Conservation (phyloP, 78 protist species). For the Thecamonas trahens region DNA sequence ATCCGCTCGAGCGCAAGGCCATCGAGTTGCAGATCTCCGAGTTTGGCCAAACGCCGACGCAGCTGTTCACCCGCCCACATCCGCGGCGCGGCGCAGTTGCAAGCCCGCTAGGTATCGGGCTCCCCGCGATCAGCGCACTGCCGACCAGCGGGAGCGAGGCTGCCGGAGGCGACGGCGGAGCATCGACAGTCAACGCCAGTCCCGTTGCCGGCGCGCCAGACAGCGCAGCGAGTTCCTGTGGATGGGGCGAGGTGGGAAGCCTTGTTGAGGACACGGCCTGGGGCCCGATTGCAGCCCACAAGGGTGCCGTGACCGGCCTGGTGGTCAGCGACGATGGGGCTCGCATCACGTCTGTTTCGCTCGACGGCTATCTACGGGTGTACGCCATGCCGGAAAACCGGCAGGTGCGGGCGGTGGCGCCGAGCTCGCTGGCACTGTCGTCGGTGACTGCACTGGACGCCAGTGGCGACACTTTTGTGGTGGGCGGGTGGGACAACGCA, state of each 20-base stretch:
- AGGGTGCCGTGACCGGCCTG: too few species aligned
- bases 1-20: constrained; percentile 47
- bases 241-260: too few species aligned
- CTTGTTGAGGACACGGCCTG: constrained; percentile 49
- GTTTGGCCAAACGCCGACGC: constrained; percentile 98
- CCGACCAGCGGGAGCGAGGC: not conserved
- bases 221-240: too few species aligned
- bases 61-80: constrained; percentile 76
- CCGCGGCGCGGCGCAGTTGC: constrained; percentile 37
- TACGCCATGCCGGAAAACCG: constrained; percentile 28
- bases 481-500: not conserved
- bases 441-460: not conserved
- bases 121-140: too few species aligned
- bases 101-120: not conserved
- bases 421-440: too few species aligned
- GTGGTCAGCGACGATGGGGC: too few species aligned
- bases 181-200: not conserved
- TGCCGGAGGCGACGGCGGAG: too few species aligned
- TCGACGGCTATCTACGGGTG: too few species aligned
- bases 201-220: not conserved
- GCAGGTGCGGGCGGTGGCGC: not conserved
- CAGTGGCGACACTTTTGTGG: not conserved
- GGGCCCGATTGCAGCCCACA: too few species aligned
- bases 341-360: too few species aligned
- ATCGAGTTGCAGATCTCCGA: constrained; percentile 76